phyloP scores from a whole-genome alignment of 495 filamentous ascomycete genomes.

The Pyrenula aspistea region DNA sequence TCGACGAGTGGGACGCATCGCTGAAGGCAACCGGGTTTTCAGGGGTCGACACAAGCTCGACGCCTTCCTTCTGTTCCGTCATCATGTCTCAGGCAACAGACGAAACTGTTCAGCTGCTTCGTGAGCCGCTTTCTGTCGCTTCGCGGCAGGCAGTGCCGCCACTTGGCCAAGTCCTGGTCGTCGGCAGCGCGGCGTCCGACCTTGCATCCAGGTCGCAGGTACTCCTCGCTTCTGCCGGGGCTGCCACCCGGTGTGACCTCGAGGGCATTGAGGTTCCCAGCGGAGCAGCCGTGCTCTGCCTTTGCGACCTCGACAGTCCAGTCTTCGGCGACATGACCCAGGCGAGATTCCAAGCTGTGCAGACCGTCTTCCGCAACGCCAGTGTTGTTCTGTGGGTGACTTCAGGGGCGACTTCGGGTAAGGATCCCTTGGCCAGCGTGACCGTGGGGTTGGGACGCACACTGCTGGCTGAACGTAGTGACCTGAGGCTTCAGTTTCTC shows the following conservation, averaged over 20 bases:
- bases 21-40: conserved; percentile 7
- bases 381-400: conserved; percentile 26
- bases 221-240: too few relatives aligned
- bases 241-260: too few relatives aligned
- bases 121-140: too few relatives aligned
- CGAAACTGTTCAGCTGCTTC: background rate
- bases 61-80: background rate
- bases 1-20: background rate
- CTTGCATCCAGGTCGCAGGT: too few relatives aligned
- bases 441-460: conserved; percentile 25
- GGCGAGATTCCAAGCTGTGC: conserved; percentile 3
- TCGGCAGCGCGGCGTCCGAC: too few relatives aligned
- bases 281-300: conserved; percentile 12
- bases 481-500: conserved; percentile 17
- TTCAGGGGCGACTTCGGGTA: conserved; percentile 12
- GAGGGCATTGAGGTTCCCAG: too few relatives aligned
- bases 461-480: conserved; percentile 12
- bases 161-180: too few relatives aligned
- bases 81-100: background rate
- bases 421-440: conserved; percentile 25
- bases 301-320: conserved; percentile 30
- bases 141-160: too few relatives aligned
- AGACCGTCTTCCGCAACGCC: conserved; percentile 13
- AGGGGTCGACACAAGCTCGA: conserved; percentile 7
- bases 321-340: conserved; percentile 26